Conservation (phyloP, 352 stramenopile species). For the Globisporangium takayamanum region DNA sequence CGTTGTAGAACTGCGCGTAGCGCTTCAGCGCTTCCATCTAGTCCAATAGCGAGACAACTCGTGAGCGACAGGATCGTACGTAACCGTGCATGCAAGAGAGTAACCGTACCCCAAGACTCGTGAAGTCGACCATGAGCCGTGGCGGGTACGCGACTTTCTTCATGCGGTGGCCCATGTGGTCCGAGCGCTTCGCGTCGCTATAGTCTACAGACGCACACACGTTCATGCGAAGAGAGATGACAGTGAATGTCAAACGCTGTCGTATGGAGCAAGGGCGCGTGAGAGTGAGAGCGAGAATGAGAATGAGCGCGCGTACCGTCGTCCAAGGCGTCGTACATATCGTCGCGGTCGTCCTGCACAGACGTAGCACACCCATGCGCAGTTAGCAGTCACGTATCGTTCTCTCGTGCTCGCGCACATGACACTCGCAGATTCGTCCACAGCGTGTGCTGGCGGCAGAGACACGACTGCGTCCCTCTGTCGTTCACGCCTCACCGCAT, state of each 20-base stretch:
- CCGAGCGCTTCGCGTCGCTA: conserved; percentile 23
- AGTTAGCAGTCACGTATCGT: no score
- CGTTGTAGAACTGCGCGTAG: conserved; percentile 77
- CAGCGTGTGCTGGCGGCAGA: no score
- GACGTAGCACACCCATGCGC: conserved; percentile 1
- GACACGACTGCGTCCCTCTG: no score
- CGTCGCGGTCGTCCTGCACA: conserved; percentile 34
- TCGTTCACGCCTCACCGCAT: no score
- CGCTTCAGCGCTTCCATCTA: conserved; percentile 70
- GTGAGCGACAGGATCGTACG: not conserved
- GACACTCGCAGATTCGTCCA: not conserved
- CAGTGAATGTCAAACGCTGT: not conserved
- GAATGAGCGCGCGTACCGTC: conserved; percentile 22
- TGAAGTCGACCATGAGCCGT: conserved; percentile 84
- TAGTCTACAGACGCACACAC: conserved; percentile 17
- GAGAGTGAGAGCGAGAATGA: not conserved
- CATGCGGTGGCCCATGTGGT: conserved; percentile 30
- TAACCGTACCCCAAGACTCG: conserved; percentile 56
- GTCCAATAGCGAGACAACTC: not conserved
- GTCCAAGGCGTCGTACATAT: conserved; percentile 35
- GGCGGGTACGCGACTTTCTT: conserved; percentile 61
- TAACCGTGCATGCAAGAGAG: not conserved
- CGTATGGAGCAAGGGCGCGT: not conserved
- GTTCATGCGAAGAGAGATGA: not conserved
- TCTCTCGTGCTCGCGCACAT: no score